Evolutionary conservation across 73 alveolate genomes (phyloP).

Genomic region (Tetrahymena malaccensis): DNA sequence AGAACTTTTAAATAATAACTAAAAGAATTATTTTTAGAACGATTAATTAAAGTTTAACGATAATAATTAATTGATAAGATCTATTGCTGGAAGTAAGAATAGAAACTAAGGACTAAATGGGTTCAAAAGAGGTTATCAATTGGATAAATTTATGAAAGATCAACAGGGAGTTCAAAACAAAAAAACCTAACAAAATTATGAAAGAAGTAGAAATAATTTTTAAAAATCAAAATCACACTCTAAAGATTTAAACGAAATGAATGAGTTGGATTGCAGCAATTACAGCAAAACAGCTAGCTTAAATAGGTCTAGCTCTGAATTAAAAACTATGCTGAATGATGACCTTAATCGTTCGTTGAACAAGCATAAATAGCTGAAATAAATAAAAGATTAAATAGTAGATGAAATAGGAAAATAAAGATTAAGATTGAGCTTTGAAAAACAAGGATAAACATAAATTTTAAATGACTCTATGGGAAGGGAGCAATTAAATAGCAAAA

Average conservation of each 20-base stretch:
- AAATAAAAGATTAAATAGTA: background rate
- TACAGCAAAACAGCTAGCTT: background rate
- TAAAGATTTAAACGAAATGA: too few relatives aligned
- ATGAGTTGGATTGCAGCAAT: background rate
- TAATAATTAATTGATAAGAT: background rate
- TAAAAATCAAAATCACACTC: background rate
- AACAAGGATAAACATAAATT: background rate
- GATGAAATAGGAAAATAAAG: background rate
- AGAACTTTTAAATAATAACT: background rate
- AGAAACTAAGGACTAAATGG: background rate
- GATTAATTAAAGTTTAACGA: too few relatives aligned
- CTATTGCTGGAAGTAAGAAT: background rate
- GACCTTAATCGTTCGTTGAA: background rate
- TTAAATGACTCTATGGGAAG: background rate
- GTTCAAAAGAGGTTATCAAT: background rate
- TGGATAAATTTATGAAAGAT: background rate
- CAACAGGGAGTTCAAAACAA: too few relatives aligned
- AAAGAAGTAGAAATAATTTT: background rate
- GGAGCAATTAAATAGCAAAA: background rate
- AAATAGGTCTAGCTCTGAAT: background rate
- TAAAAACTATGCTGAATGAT: background rate
- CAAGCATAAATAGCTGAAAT: background rate
- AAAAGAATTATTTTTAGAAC: too few relatives aligned
- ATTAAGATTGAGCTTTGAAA: background rate
- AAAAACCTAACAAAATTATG: background rate